Evolutionary conservation across 768 basidiomycete genomes (phyloP).

Genomic region (Panellus pusillus): DNA sequence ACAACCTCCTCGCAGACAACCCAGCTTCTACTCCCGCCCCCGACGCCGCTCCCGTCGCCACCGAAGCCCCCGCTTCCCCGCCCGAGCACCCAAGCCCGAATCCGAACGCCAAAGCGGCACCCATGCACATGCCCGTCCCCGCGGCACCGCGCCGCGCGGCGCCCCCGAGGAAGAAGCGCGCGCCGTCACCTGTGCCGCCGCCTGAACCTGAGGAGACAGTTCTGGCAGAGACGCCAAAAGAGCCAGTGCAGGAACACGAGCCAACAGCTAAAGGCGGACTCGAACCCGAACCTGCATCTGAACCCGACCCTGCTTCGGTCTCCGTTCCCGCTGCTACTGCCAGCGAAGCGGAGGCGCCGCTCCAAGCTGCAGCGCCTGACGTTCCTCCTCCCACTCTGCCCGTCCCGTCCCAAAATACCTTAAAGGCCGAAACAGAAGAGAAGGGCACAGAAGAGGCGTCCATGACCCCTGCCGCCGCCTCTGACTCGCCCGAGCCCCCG

Average conservation of each 20-base stretch:
- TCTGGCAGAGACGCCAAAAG: neutral
- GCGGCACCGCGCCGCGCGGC: conserved; percentile 71
- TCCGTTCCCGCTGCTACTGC: too few species aligned
- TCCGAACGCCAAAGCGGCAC: conserved; percentile 46
- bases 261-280: neutral
- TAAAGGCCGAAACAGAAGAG: conserved; percentile 3
- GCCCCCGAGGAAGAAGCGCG: conserved; percentile 68
- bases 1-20: neutral
- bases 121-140: conserved; percentile 80
- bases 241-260: too few species aligned
- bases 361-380: neutral
- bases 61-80: neutral
- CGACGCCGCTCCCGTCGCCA: too few species aligned
- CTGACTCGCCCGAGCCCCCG: too few species aligned
- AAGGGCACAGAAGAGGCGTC: neutral
- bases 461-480: too few species aligned
- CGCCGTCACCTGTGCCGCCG: conserved; percentile 52
- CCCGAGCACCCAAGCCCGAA: neutral
- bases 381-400: neutral
- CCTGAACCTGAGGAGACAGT: neutral
- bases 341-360: too few species aligned
- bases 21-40: neutral
- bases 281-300: too few species aligned
- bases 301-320: too few species aligned
- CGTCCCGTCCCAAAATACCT: neutral